Base-by-base conservation (phyloP, 345 rosid genomes). In the Cardamine chenopodiifolia region DNA sequence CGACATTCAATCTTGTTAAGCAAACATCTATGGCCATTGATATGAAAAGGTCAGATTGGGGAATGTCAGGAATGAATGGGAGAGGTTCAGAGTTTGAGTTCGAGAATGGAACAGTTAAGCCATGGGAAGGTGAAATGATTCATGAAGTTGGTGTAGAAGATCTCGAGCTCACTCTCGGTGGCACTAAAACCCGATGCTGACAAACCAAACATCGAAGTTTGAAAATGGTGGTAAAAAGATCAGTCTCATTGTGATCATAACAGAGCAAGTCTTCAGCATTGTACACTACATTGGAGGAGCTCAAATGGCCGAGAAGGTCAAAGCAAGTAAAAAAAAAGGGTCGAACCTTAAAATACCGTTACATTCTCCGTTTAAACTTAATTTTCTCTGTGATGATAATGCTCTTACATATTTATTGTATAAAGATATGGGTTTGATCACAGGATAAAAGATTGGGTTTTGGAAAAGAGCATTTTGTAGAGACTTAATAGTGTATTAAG, bases 81-180 rank as follows among this genome's bases (percentile, higher is more conserved):
- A 75, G 92, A 76, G 81, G 75, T 25, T 56, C 93, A 2, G 99
- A 92, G 70, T 95, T 95, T 75, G 96, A 90, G 83, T 95, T 95
- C 17, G 97, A 83, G 72, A 88, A 78, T 70, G 86, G 87, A 19
- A 86, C 81, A 29, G 98, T 93, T 44, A 93, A 84, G 78, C 92
- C 98, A 1, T 93, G 98, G 98, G 97, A 93, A 72, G 98, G 98
- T 1, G 98, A 93, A 87, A 89, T 83, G 87, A 93, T 93, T 75
- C 97, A 89, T 78, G 97, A 93, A 59, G 82, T 88, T 26, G 91
- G 78, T 10, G 78, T 90, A 35, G 98, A 93, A 76, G 98, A 93
- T 76, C 86, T 93, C 2, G 99, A 95, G 69, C 99, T 95, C 70
- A 92, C 97, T 9, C 94, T 95, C 12, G 99, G 99, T 11, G 64